These are phyloP conservation scores for Polytrichum formosum DNA, from an alignment of 225 moss, liverwort and hornwort genomes.

Conservation along the genomic window DNA sequence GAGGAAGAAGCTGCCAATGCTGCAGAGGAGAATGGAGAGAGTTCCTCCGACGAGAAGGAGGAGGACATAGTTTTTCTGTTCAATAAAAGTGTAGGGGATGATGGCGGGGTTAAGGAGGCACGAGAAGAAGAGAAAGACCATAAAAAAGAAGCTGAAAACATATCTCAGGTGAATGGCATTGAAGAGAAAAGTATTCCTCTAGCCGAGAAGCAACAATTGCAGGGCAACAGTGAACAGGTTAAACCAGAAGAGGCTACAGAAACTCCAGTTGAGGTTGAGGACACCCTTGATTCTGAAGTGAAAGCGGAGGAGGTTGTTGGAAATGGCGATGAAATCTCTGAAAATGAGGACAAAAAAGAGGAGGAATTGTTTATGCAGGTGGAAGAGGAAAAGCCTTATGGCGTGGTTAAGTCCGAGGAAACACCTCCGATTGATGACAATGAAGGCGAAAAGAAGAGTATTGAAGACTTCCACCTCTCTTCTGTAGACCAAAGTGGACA, in stretches of 20 bases:
- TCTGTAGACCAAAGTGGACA: neutral
- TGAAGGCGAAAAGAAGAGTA: no score
- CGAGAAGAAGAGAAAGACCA: neutral
- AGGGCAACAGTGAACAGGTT: neutral
- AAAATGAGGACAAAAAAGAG: neutral
- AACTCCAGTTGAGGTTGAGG: neutral
- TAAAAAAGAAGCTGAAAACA: neutral
- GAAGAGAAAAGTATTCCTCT: neutral
- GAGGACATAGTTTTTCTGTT: neutral
- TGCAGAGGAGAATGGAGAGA: neutral
- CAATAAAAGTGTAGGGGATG: neutral
- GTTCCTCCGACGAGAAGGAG: neutral
- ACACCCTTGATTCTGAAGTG: neutral
- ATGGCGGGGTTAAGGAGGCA: neutral
- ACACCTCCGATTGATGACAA: no score
- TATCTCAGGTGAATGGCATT: neutral
- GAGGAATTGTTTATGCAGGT: no score
- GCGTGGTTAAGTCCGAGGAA: no score
- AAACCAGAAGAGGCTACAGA: neutral
- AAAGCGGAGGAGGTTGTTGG: neutral
- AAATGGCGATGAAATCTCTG: slow-evolving; percentile 5
- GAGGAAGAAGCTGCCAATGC: no score
- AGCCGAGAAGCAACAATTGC: neutral
- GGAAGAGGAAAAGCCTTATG: no score
- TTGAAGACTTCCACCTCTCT: no score